Conservation (phyloP, 2,329 filamentous ascomycete species). For the Fusarium falciforme region DNA sequence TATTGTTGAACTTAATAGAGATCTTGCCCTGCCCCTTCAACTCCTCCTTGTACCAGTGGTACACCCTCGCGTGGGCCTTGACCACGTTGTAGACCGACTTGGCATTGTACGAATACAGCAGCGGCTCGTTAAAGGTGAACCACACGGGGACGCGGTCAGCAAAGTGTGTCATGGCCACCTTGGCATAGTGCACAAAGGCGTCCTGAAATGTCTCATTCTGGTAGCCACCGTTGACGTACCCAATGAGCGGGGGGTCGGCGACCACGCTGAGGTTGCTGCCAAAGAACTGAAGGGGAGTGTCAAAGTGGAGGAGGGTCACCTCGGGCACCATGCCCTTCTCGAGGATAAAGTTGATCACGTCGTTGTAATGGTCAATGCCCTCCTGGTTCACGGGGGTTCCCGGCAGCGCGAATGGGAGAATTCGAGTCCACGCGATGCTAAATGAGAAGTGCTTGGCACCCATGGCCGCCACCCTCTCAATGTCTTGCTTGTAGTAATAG, state of each 20-base stretch:
- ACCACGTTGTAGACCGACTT: constrained; percentile 55
- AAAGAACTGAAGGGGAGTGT: constrained; percentile 58
- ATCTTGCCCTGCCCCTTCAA: constrained; percentile 63
- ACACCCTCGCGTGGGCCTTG: constrained; percentile 61
- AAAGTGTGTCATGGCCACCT: constrained; percentile 62
- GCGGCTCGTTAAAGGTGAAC: constrained; percentile 66
- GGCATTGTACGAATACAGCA: constrained; percentile 54
- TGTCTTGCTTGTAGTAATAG: constrained; percentile 67
- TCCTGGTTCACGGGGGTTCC: constrained; percentile 63
- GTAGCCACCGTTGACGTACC: constrained; percentile 57
- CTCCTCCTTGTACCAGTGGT: constrained; percentile 66
- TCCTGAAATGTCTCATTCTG: constrained; percentile 60
- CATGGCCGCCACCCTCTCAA: constrained; percentile 63
- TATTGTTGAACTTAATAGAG: constrained; percentile 61
- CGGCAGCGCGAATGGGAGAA: constrained; percentile 62
- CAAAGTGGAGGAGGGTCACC: constrained; percentile 63
- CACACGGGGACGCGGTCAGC: constrained; percentile 63
- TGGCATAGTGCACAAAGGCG: constrained; percentile 65
- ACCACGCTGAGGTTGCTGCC: constrained; percentile 46
- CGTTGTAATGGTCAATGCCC: constrained; percentile 64
- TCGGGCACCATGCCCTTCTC: constrained; percentile 61
- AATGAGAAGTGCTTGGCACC: constrained; percentile 64
- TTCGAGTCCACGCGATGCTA: constrained; percentile 63
- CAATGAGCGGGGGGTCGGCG: constrained; percentile 43
- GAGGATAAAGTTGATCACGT: constrained; percentile 62